Evolutionary conservation across 495 filamentous ascomycete species (phyloP), one percentile per base, ranked within the genome.

Genomic region (Hyaloscypha bicolor): DNA sequence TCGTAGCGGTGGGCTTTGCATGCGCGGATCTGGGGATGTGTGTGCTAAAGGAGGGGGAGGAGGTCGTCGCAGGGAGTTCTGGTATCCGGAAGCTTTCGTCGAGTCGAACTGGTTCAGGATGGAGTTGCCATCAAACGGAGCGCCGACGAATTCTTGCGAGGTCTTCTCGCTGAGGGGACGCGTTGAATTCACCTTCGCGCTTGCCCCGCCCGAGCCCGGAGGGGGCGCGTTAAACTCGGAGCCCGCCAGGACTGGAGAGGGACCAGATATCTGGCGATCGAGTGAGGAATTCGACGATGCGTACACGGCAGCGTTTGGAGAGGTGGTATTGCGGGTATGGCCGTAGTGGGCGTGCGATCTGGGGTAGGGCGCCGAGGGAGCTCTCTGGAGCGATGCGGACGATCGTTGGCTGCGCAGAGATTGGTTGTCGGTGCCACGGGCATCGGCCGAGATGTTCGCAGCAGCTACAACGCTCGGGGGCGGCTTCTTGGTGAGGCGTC

Each of bases 61-160:
- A 58, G 86, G 79, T 66, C 80, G 82, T 60, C 78, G 76, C 65
- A 81, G 69, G 69, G 81, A 75, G 66, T 70, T 80, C 73, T 75
- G 75, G 71, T 71, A 81, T 60, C 75, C 85, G 71, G 76, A 81
- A 75, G 83, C 88, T 74, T 79, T 88, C 59, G 78, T 86, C 79
- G 86, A 90, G 80, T 85, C 82, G 84, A 91, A 79, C 81, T 86
- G 87, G 78, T 82, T 86, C 72, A 92, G 80, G 76, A 91, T 91
- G 74, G 84, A 85, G 69, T 81, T 85, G 69, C 84, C 82, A 80
- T 92, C 89, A 79, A 89, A 88, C 58, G 90, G 87, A 70, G 86
- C 81, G 69, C 88, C 86, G 75, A 88, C 84, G 65, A 92, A 81
- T 78, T 93, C 91, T 80, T 91, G 88, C 68, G 90, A 86, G 51